Evolutionary conservation across 371 early-diverging fungal species (phyloP).

Genomic region (Mucor circinelloides): DNA sequence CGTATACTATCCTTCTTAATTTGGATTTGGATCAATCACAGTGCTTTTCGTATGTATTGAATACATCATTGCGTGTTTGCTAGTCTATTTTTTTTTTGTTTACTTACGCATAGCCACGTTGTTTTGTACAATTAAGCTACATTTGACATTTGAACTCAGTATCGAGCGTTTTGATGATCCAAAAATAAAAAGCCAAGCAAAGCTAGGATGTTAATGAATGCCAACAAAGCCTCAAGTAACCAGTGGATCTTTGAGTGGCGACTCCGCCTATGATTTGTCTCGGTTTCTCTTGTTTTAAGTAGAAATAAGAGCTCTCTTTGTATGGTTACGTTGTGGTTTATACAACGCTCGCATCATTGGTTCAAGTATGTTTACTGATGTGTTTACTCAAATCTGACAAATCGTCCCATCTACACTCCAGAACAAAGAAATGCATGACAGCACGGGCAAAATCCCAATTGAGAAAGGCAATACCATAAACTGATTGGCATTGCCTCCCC

Average conservation of each 20-base stretch:
- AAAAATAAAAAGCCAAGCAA: not conserved
- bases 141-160: not conserved
- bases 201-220: not conserved
- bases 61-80: not conserved
- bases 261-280: not conserved
- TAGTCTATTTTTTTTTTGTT: not conserved
- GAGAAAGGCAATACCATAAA: constrained; percentile 27
- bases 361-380: not conserved
- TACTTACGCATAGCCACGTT: not conserved
- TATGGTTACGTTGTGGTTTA: too few relatives aligned
- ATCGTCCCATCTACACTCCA: too few relatives aligned
- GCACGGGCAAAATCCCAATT: constrained; percentile 31
- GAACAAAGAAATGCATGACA: not conserved
- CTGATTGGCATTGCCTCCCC: constrained; percentile 21
- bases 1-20: too few relatives aligned
- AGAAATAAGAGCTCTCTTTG: not conserved
- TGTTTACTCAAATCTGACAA: too few relatives aligned
- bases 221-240: not conserved
- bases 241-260: not conserved
- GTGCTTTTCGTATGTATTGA: too few relatives aligned
- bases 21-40: not conserved
- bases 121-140: not conserved
- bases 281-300: not conserved
- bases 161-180: not conserved
- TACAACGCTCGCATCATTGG: not conserved